phyloP scores from a whole-genome alignment of 305 asterid genomes.

The Solanum hybrid region DNA sequence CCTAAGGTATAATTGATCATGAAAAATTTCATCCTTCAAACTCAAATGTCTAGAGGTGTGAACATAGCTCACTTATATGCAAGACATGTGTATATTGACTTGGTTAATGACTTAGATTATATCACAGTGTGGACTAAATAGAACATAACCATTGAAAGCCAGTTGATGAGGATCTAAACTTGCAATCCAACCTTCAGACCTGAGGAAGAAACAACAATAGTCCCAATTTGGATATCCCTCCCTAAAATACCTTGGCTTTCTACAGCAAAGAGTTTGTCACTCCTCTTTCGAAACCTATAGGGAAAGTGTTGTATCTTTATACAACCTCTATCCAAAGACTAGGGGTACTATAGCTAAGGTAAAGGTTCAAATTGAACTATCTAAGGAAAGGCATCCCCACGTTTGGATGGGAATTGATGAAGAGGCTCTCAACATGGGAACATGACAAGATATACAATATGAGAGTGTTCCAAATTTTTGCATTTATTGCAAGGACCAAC shows the following conservation, averaged over 20 bases:
- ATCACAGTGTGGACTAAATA: not conserved
- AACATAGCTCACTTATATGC: not conserved
- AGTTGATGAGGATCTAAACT: not conserved
- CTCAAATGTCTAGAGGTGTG: too few relatives aligned
- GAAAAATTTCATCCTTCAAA: not conserved
- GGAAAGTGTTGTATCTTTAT: not conserved
- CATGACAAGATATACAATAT: not conserved
- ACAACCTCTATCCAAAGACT: not conserved
- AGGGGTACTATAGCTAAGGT: rapidly evolving
- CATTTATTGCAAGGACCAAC: not conserved
- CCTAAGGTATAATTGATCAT: not conserved
- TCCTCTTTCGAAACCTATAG: not conserved
- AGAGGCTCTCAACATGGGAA: not conserved
- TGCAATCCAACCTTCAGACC: not conserved
- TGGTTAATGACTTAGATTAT: not conserved
- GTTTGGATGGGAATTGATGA: not conserved
- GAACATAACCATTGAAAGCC: not conserved
- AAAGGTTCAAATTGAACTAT: not conserved
- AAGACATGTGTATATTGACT: not conserved
- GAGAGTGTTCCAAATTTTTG: not conserved
- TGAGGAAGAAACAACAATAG: not conserved
- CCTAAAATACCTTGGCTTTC: too few relatives aligned
- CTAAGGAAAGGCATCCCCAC: too few relatives aligned
- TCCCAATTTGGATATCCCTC: too few relatives aligned
- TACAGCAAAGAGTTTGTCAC: not conserved